Evolutionary conservation across 2,329 filamentous ascomycete species (phyloP), one percentile per base, ranked within the genome.

Genomic region (Calonectria pauciramosa): DNA sequence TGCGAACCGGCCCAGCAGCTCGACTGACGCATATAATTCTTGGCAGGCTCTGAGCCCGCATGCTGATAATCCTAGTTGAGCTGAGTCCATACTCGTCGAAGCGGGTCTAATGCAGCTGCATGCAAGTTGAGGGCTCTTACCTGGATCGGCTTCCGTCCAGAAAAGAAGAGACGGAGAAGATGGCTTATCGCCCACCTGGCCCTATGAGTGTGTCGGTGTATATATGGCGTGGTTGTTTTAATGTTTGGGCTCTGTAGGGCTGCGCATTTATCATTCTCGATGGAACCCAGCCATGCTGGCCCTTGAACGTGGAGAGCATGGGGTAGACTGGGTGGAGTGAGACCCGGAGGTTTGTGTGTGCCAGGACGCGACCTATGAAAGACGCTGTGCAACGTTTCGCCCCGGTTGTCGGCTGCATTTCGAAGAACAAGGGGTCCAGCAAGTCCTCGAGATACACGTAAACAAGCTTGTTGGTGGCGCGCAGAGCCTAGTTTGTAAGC

Each of bases 361-460:
- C 34, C 13, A 8, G 56, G 18, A 26, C n/a, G 23, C 36, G 23
- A 26, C 56, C 18, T 28, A 20, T 36, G n/a, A 14, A 26, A 20
- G 41, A 41, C 23, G 56, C 26, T 63, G 56, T 63, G 56, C 36
- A 63, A 63, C 56, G 56, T 63, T 63, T 63, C 23, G 16, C 34
- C n/a, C 36, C 56, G 34, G 18, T 28, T 26, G 14, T 26, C 18
- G 23, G 14, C 26, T 28, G 16, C 56, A 41, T 41, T 28, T 41
- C 20, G 56, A 38, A 26, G 36, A 23, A 13, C 26, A 56, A 41
- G 44, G 34, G 36, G 56, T 28, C 23, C 36, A 7, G 23, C 56
- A 36, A 38, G 36, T 11, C 23, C 34, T 28, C 10, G 56, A 23
- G 34, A 63, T 26, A 60, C 56, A 26, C 56, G 52, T 56, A 63